These are phyloP conservation scores for Malbranchea zuffiana DNA, from an alignment of 2,329 filamentous ascomycete species.

Conservation along the genomic window DNA sequence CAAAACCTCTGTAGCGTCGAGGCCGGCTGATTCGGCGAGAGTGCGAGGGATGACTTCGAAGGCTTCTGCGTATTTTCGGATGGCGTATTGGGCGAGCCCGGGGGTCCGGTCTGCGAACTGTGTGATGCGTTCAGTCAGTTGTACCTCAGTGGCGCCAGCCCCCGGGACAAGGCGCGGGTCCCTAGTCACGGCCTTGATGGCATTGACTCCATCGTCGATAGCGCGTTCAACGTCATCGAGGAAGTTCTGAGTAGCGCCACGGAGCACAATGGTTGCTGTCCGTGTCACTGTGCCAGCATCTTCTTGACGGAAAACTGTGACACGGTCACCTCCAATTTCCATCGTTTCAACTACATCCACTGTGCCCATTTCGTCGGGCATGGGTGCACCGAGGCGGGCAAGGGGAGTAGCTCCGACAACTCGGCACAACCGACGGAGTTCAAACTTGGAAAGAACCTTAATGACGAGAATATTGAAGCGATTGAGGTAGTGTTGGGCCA, in stretches of 20 bases:
- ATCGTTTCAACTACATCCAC: constrained; percentile 93
- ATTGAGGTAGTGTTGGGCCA: constrained; percentile 96
- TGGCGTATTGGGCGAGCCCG: constrained; percentile 87
- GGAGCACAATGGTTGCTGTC: constrained; percentile 86
- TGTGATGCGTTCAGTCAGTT: constrained; percentile 85
- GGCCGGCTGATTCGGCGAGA: constrained; percentile 83
- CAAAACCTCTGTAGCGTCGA: constrained; percentile 94
- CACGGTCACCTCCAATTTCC: constrained; percentile 94
- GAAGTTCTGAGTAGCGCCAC: constrained; percentile 95
- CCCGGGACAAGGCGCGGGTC: constrained; percentile 86
- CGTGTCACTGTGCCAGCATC: constrained; percentile 64
- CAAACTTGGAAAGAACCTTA: constrained; percentile 96
- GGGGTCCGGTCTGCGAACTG: constrained; percentile 85
- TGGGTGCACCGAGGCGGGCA: constrained; percentile 86
- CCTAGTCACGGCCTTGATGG: constrained; percentile 94
- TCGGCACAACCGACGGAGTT: constrained; percentile 85
- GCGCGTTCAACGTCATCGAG: constrained; percentile 94
- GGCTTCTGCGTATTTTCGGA: constrained; percentile 93
- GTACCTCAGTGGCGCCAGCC: constrained; percentile 86
- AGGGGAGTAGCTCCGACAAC: constrained; percentile 96
- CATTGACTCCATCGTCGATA: constrained; percentile 96
- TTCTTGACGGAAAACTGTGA: constrained; percentile 97
- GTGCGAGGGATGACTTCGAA: constrained; percentile 95
- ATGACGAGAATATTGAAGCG: constrained; percentile 91
- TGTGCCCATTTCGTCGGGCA: constrained; percentile 98